Evolutionary conservation across 2,329 filamentous ascomycete genomes (phyloP).

Genomic region (Paraphoma sp.): DNA sequence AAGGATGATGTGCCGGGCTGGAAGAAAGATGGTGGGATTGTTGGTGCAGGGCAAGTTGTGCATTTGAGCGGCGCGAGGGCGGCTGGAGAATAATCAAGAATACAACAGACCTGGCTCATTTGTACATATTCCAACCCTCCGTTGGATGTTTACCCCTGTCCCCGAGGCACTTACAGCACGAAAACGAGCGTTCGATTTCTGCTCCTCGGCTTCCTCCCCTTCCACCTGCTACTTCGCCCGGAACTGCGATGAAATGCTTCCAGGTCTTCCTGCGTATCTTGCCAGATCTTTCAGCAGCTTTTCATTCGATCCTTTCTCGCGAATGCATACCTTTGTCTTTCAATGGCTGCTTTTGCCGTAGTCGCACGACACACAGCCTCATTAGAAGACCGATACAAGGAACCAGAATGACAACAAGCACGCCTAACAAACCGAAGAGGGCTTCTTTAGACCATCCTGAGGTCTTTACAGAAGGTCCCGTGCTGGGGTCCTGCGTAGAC

Average conservation of each 20-base stretch:
- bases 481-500: neutral
- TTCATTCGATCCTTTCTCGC: neutral
- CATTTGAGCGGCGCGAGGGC: slow-evolving; percentile 63
- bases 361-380: neutral
- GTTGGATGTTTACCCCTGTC: neutral
- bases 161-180: neutral
- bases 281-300: neutral
- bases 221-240: neutral
- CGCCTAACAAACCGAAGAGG: slow-evolving; percentile 3
- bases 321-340: neutral
- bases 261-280: neutral
- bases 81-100: slow-evolving; percentile 32
- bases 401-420: slow-evolving; percentile 4
- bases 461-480: neutral
- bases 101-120: neutral
- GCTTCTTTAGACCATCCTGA: slow-evolving; percentile 8
- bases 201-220: neutral
- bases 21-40: slow-evolving; percentile 59
- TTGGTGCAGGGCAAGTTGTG: slow-evolving; percentile 59
- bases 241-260: neutral
- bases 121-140: neutral
- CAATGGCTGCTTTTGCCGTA: neutral
- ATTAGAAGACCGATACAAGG: slow-evolving; percentile 1
- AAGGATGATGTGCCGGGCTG: slow-evolving; percentile 75
- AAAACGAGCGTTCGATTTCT: neutral